Evolutionary conservation across 2,329 filamentous ascomycete genomes (phyloP).

Genomic region (Metarhizium sp.): DNA sequence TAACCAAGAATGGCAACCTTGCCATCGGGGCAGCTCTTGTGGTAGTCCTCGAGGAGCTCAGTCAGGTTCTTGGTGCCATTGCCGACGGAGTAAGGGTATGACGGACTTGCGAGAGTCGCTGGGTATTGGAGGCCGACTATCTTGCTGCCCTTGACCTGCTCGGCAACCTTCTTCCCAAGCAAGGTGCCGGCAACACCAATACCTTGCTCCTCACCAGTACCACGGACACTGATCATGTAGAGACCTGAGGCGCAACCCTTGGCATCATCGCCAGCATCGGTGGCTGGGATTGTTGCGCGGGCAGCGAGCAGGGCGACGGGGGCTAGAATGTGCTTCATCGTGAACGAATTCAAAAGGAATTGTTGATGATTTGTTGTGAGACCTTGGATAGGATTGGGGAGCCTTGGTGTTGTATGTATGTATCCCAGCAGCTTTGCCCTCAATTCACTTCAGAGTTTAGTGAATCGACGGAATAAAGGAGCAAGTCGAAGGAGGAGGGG

Average conservation of each 20-base stretch:
- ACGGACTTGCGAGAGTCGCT: constrained; percentile 20
- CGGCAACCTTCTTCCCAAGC: constrained; percentile 20
- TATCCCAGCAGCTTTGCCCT: not conserved
- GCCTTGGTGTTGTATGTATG: no score
- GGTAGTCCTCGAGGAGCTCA: constrained; percentile 21
- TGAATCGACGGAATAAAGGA: no score
- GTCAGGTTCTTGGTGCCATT: constrained; percentile 23
- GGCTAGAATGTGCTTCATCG: constrained; percentile 7
- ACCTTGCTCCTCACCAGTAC: constrained; percentile 25
- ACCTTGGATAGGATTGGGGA: not conserved
- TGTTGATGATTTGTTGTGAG: not conserved
- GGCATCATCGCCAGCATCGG: constrained; percentile 14
- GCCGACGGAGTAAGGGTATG: constrained; percentile 25
- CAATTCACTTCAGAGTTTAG: not conserved
- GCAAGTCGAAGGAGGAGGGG: not conserved
- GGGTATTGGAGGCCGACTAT: constrained; percentile 29
- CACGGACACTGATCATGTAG: constrained; percentile 30
- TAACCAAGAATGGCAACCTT: constrained; percentile 33
- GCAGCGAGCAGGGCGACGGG: constrained; percentile 9
- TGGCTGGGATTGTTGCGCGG: constrained; percentile 12
- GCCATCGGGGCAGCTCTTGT: constrained; percentile 24
- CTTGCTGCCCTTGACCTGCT: constrained; percentile 23
- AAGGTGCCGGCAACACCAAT: constrained; percentile 23
- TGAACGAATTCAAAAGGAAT: not conserved
- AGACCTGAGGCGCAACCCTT: constrained; percentile 25